Evolutionary conservation across 176 grass and related monocot species (phyloP), one percentile per base, ranked within the genome.

Genomic region (Zea luxurians): DNA sequence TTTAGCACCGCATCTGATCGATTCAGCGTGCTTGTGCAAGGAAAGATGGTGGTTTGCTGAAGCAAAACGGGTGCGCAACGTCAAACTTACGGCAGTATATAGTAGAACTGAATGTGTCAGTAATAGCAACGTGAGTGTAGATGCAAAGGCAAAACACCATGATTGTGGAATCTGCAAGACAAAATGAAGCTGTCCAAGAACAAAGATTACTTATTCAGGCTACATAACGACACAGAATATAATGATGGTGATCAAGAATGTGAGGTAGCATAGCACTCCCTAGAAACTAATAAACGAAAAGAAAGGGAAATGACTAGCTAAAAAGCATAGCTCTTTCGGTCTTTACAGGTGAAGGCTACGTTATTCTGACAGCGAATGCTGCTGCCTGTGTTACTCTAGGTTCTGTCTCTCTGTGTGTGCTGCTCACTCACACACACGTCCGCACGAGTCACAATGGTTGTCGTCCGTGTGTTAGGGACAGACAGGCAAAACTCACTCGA

Each of bases 181-280:
- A 21, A 27, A 37, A 80, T 20, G 55, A 84, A 61, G 42, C 18
- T 80, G 35, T 42, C 35, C 64, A 77, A 6, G 73, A 80, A 10
- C 48, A 73, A 27, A 63, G 57, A 52, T 7, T 77, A 27, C n/a
- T 70, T 42, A 57, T 84, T 62, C 54, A 53, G 44, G 13, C 13
- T 71, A 37, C 34, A 37, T 17, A 62, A 50, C 10, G 60, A 11
- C 3, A 62, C 57, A 42, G 7, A 58, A 58, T 58, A 58, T 20
- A 20, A 40, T 48, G 54, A 36, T 45, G 65, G 69, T 77, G 18
- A 63, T 77, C 68, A 49, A 36, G 68, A 27, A 49, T 36, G 45
- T 0, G 21, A 48, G 45, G 21, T 70, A 49, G 37, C 37, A 4
- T 38, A 38, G 68, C 20, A 36, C 76, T 68, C 27, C 13, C 36